Evolutionary conservation across 140 eudicot genomes (phyloP), one percentile per base, ranked within the genome.

Genomic region (Senecio squalidus): DNA sequence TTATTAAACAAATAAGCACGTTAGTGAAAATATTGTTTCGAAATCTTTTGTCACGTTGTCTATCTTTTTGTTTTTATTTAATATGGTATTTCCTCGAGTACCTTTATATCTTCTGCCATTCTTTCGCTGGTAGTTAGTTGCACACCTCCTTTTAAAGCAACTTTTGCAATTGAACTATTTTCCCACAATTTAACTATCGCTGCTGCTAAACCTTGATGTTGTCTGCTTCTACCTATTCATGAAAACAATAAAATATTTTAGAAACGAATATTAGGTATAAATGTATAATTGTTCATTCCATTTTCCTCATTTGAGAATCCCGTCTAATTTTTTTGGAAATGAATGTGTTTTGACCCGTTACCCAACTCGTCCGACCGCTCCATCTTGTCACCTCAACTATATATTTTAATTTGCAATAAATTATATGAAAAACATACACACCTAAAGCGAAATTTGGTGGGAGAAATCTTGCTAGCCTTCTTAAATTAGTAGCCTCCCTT

Each of bases 101-200:
- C 97, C 94, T 89, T 89, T 39, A 89, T 77, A 44, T 89, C 97
- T 84, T 89, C 97, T 20, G 95, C 94, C 95, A 89, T 89, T 72
- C 92, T 80, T 71, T 89, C 95, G 62, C 97, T 89, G 26, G 95
- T 85, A 6, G 97, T 89, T 55, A 89, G 74, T 55, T 85, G 94
- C 47, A 89, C 97, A 16, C 97, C 97, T 47, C 95, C 95, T 66
- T 85, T 89, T 53, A 89, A 67, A 0, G 95, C 89, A 51, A 89
- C 76, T 70, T 89, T 89, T 6, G 78, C 97, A 45, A 89, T 80
- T 14, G 83, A 82, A 76, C 95, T 89, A 69, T 75, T 82, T 78
- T 82, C 87, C 97, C 97, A 85, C 43, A 89, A 54, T 73, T 85
- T 85, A 47, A 80, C 64, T 74, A 89, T 85, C 34, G 95, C 97